Base-by-base conservation (phyloP, 1,284 basidiomycete species). In the Irpex rosettiformis region DNA sequence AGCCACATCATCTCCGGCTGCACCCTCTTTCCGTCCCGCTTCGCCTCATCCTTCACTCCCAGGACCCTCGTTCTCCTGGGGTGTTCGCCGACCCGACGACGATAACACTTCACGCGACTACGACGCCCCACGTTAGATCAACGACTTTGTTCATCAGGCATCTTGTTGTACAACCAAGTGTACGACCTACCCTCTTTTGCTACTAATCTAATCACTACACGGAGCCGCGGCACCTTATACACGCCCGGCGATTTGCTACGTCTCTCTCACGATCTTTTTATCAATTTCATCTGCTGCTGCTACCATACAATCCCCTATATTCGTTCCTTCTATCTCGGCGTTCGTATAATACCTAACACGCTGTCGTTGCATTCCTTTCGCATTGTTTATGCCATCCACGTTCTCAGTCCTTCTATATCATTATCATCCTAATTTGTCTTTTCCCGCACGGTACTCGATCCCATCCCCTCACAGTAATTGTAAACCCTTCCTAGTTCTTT, bases 101-200 rank as follows among this genome's bases (percentile, higher is more conserved):
- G 59, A 56, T 48, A 56, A 57, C 25, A 11, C 55, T 22, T 54
- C 55, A 56, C 55, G 55, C 55, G 48, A 54, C 42, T 51, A 53
- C 27, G 55, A 56, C 51, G 58, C 18, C 43, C 55, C 59, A 60
- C 55, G 54, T 47, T 60, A 60, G 53, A 48, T 52, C 52, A 25
- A 57, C 59, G 59, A 57, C 48, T 25, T 48, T 56, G 43, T 49
- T 27, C 45, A 56, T 29, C 54, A 29, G 54, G 58, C 58, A 55
- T 54, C 42, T 55, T 59, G 58, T 59, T 59, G 58, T 59, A 59
- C 54, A 28, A 59, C 24, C 22, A 45, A 42, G 29, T 59, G 58
- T 59, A 59, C 58, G 40, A 52, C 33, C 28, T 10, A 28, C 24
- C n/a, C 27, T 13, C 28, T 27, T 53, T 27, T n/a, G 30, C 47